Evolutionary conservation across 2,329 filamentous ascomycete species (phyloP).

Genomic region (Teratosphaeria epicoccoides): DNA sequence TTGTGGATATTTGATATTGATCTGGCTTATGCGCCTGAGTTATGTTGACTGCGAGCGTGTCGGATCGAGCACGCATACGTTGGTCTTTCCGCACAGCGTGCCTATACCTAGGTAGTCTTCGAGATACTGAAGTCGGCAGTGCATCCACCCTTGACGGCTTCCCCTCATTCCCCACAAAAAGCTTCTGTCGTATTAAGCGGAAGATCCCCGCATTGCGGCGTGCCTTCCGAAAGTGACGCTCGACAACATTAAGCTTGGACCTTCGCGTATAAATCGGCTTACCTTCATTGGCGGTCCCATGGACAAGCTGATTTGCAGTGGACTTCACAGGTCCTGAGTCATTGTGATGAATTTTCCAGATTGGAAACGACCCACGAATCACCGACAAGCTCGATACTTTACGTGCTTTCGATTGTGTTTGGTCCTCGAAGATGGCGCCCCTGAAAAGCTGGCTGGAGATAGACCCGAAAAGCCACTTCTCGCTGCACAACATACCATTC

Average conservation of each 20-base stretch:
- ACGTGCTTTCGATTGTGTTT: no score
- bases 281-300: no score
- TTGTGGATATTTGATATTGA: not conserved
- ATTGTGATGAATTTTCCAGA: not conserved
- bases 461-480: constrained; percentile 55
- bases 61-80: not conserved
- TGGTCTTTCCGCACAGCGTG: not conserved
- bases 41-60: not conserved
- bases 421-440: constrained; percentile 17
- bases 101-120: no score
- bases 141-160: no score
- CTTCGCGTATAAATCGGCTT: no score
- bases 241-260: not conserved
- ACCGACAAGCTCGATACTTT: no score
- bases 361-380: no score
- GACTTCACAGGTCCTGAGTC: not conserved
- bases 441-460: constrained; percentile 49
- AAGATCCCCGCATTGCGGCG: not conserved
- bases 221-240: not conserved
- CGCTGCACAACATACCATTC: constrained; percentile 71
- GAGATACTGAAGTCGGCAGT: no score
- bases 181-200: not conserved
- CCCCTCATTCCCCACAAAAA: not conserved
- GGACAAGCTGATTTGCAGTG: no score
- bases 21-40: not conserved